Evolutionary conservation across 1,284 basidiomycete species (phyloP), one percentile per base, ranked within the genome.

Genomic region (Moesziomyces antarcticus): DNA sequence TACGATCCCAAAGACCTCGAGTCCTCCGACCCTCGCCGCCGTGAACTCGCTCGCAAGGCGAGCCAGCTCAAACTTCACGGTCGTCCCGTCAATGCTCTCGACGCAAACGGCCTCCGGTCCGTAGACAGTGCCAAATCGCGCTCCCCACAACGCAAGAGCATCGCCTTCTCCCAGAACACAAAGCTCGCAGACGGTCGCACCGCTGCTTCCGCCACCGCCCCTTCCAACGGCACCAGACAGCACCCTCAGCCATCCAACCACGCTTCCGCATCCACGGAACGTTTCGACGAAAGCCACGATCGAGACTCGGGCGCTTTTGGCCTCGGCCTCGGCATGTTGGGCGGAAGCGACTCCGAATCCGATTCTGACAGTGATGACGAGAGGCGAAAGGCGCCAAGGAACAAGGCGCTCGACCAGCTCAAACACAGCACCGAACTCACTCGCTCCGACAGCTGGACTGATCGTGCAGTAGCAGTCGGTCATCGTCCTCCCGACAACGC

Each of bases 401-500:
- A 45, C 6, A n/a, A 52, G 4, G 49, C 16, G 20, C 30, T 52
- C 1, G 54, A 53, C 27, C 48, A 30, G 18, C 7, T 56, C 25
- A 52, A 50, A 33, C 42, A 21, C 20, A 33, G 18, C 22, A 18
- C 37, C 37, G 37, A 40, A 16, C 18, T 60, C 16, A 62, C 9
- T 27, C 60, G 13, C 18, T 69, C 70, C 16, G 73, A 66, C 9
- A 78, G 75, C 56, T 81, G 79, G 79, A 67, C 67, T 5, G 65
- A 75, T 22, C 61, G 77, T 30, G 79, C 79, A 9, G 66, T 59
- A n/a, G 79, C 79, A 22, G 79, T 81, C 21, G 78, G 79, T 5
- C 70, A 73, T 25, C 64, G 79, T 24, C 79, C 79, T 8, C 79
- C 78, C 41, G 79, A 81, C 53, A 65, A 56, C 40, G 79, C 78